A percentile compares a stretch with the other conserved stretches of the same genome.
Conservation (phyloP, 306 rosid genomes). For the Corylus americana region DNA sequence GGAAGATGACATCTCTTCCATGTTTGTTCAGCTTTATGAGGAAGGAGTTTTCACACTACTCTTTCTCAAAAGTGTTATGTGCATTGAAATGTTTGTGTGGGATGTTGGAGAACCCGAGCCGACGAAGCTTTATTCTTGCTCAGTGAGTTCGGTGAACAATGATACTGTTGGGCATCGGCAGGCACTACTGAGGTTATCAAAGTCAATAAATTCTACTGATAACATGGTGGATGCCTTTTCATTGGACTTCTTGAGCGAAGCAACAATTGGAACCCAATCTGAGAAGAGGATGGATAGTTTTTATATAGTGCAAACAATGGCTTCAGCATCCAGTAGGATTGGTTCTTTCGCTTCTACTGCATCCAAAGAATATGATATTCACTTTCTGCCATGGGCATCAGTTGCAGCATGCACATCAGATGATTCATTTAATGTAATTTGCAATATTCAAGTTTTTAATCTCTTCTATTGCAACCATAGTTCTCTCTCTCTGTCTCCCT, state of each 20-base stretch:
- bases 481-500: not conserved
- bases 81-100: slow-evolving; percentile 86
- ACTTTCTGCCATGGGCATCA: slow-evolving; percentile 98
- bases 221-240: slow-evolving; percentile 71
- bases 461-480: slow-evolving; percentile 20
- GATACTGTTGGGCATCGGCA: slow-evolving; percentile 79
- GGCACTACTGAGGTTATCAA: slow-evolving; percentile 74
- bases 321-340: slow-evolving; percentile 80
- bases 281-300: slow-evolving; percentile 69
- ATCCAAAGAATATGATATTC: slow-evolving; percentile 92
- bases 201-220: slow-evolving; percentile 42
- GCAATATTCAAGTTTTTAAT: slow-evolving; percentile 27
- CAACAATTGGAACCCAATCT: slow-evolving; percentile 47
- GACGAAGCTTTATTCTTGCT: slow-evolving; percentile 73
- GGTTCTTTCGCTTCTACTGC: slow-evolving; percentile 84
- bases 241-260: slow-evolving; percentile 67
- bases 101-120: slow-evolving; percentile 62
- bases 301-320: slow-evolving; percentile 85
- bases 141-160: slow-evolving; percentile 59
- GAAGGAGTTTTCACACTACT: slow-evolving; percentile 87
- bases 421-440: slow-evolving; percentile 62
- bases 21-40: slow-evolving; percentile 82
- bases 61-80: slow-evolving; percentile 75
- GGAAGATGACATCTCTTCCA: slow-evolving; percentile 78
- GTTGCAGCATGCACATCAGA: slow-evolving; percentile 87